Base-by-base conservation (phyloP, 139 green algal species). In the Picochlorum sp. region DNA sequence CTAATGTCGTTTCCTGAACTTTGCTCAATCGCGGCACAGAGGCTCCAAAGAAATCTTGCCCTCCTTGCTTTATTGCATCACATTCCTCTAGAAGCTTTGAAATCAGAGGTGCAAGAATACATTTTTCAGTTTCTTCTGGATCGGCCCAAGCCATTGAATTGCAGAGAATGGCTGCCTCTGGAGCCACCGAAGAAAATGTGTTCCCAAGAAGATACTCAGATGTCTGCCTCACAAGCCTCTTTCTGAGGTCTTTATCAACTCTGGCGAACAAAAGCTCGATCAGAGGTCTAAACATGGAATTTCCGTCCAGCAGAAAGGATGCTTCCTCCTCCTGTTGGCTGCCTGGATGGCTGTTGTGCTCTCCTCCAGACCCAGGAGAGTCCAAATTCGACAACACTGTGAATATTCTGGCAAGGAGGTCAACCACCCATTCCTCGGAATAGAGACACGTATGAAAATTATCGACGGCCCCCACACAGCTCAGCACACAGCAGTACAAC, bases 361-460 rank as follows among this genome's bases (percentile, higher is more conserved):
- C 51, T 65, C 32, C 47, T 59, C 61, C 49, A 57, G 38, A 45
- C 61, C 75, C 69, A 1, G 75, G 78, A 0, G 79, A 61, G 60
- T 95, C 86, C 28, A 94, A 63, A 68, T 95, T 91, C 24, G 26
- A 21, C 30, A 95, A 70, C 51, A 94, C 68, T 23, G 67, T 55
- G 44, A 92, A 83, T 14, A 89, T 57, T 6, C 79, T 75, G 45
- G 69, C 63, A 61, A 95, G 70, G 30, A 96, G 72, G 64, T 91
- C 82, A 20, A 89, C 78, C 23, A 85, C 74, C 89, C 89, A 96
- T 41, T 83, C 80, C 23, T 83, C 81, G 26, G 79, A 68, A 21
- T 26, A 54, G 16, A 54, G 18, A 21, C 47, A 54, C 15, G 5
- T 14, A 49, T 69, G 45, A 20, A 23, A 3, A 28, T 21, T 28